Evolutionary conservation across 441 rosid genomes (phyloP).

Genomic region (Erodium chrysanthum): DNA sequence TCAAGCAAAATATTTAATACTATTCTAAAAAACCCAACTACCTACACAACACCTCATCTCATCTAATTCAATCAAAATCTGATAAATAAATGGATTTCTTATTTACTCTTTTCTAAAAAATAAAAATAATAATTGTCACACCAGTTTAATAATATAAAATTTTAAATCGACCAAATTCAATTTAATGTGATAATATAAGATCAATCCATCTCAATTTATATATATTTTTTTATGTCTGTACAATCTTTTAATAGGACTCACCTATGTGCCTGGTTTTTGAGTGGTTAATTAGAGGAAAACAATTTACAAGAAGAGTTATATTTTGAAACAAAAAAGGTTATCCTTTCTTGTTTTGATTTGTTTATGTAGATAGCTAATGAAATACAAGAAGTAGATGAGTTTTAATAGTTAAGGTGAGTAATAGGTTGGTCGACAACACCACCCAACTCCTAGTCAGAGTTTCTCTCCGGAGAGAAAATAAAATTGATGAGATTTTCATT

Average conservation of each 20-base stretch:
- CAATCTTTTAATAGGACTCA: no score
- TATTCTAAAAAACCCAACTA: conserved; percentile 9
- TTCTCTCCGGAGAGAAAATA: neutral
- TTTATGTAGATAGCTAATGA: neutral
- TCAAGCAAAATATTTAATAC: neutral
- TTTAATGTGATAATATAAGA: no score
- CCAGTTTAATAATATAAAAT: no score
- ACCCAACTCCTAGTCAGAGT: conserved; percentile 9
- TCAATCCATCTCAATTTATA: no score
- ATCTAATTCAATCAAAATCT: neutral
- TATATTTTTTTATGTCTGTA: no score
- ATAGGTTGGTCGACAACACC: conserved; percentile 7
- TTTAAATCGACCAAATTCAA: no score
- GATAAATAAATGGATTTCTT: neutral
- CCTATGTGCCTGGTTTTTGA: no score
- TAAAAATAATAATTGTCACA: no score
- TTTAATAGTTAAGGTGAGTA: neutral
- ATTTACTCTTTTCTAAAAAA: neutral
- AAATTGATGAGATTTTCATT: neutral
- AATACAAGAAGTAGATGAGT: neutral
- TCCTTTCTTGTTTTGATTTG: no score
- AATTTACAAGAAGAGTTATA: no score
- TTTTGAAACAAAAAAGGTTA: no score
- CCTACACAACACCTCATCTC: conserved; percentile 4
- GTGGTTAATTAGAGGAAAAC: no score